Evolutionary conservation across 441 rosid species (phyloP).

Genomic region (Rhodomyrtus psidioides): DNA sequence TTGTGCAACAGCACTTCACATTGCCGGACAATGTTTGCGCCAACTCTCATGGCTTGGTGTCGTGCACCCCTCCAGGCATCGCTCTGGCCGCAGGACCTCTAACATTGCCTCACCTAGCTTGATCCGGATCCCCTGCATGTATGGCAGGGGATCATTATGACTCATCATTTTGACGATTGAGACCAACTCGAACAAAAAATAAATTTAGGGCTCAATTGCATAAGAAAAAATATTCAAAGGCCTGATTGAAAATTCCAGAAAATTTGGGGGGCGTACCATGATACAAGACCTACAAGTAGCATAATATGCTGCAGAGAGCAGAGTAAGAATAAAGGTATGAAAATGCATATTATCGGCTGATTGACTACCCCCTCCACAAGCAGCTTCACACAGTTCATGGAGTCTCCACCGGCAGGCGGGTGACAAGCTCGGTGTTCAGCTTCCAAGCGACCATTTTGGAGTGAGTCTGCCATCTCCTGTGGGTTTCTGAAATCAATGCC

Average conservation of each 20-base stretch:
- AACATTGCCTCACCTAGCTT: too few relatives aligned
- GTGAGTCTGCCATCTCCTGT: not conserved
- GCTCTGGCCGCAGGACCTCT: too few relatives aligned
- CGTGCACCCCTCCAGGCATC: too few relatives aligned
- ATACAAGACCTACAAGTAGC: too few relatives aligned
- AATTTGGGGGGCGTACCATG: too few relatives aligned
- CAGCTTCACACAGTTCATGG: not conserved
- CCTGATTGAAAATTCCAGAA: rapidly evolving
- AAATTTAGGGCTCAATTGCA: rapidly evolving
- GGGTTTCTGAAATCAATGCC: not conserved
- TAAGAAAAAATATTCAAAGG: not conserved
- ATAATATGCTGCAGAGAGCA: not conserved
- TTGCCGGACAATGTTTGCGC: too few relatives aligned
- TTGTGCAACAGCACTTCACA: too few relatives aligned
- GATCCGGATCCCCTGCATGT: too few relatives aligned
- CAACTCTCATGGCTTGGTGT: too few relatives aligned
- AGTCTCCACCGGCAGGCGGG: not conserved
- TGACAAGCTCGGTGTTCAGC: not conserved
- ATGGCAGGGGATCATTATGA: too few relatives aligned
- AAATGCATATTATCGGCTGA: not conserved
- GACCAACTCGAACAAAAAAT: rapidly evolving
- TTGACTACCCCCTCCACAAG: rapidly evolving
- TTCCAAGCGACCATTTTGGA: not conserved
- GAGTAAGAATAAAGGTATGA: not conserved
- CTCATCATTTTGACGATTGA: too few relatives aligned